These are phyloP conservation scores for Melaleuca quinquenervia DNA, from an alignment of 345 rosid genomes.

Conservation along the genomic window DNA sequence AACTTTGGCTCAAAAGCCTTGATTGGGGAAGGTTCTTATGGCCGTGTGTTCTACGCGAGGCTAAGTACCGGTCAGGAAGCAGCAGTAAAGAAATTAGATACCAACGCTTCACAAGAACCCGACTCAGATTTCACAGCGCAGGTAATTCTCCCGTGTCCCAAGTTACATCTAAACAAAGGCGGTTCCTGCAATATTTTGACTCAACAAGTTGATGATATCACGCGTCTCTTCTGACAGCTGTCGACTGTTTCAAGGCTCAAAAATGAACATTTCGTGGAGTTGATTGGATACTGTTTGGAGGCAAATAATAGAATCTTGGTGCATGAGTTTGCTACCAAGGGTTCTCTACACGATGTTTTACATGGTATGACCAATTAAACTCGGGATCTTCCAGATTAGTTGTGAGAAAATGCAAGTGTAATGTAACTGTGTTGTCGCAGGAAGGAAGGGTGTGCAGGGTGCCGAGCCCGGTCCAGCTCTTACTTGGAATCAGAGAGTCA, in stretches of 20 bases:
- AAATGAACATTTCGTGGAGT: slow-evolving; percentile 72
- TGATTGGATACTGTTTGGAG: slow-evolving; percentile 77
- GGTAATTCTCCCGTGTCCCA: slow-evolving; percentile 14
- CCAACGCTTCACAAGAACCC: slow-evolving; percentile 56
- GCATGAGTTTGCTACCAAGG: slow-evolving; percentile 60
- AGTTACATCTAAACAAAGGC: background rate
- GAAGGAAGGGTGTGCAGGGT: slow-evolving; percentile 93
- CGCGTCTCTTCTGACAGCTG: slow-evolving; percentile 23
- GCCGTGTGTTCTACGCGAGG: slow-evolving; percentile 68
- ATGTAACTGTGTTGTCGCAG: slow-evolving; percentile 15
- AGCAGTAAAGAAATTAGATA: slow-evolving; percentile 85
- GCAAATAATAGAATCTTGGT: slow-evolving; percentile 61
- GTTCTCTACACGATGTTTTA: slow-evolving; percentile 83
- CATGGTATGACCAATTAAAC: slow-evolving; percentile 40
- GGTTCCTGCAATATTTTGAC: background rate
- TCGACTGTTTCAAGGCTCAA: slow-evolving; percentile 78
- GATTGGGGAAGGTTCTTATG: slow-evolving; percentile 95
- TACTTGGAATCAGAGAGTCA: slow-evolving; percentile 84
- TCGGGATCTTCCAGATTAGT: background rate
- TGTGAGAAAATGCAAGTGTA: background rate
- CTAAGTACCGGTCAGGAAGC: slow-evolving; percentile 29
- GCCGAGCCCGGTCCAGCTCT: slow-evolving; percentile 92
- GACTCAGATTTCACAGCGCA: slow-evolving; percentile 74
- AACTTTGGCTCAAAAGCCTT: slow-evolving; percentile 74
- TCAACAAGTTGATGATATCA: background rate